Evolutionary conservation across 306 rosid species (phyloP).

Genomic region (Cajanus cajan): DNA sequence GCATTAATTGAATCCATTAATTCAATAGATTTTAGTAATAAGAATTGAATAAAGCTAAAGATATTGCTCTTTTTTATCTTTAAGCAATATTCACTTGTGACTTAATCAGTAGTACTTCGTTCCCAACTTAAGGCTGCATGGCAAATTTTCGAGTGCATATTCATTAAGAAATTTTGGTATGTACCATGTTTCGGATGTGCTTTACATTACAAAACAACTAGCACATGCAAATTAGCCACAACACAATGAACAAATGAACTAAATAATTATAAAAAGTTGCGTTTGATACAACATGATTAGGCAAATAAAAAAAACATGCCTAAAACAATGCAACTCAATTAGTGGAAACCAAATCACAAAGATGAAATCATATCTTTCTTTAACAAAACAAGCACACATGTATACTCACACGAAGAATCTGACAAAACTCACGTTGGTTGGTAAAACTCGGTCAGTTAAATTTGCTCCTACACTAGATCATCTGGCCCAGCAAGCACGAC

Average conservation of each 20-base stretch:
- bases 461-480: slow-evolving; percentile 72
- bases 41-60: slow-evolving; percentile 6
- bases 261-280: slow-evolving; percentile 51
- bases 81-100: not conserved
- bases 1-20: not conserved
- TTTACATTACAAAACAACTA: slow-evolving; percentile 13
- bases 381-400: slow-evolving; percentile 50
- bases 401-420: slow-evolving; percentile 52
- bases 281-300: slow-evolving; percentile 71
- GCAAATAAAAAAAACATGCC: slow-evolving; percentile 91
- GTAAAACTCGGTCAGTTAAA: slow-evolving; percentile 44
- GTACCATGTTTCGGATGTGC: slow-evolving; percentile 7
- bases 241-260: slow-evolving; percentile 68
- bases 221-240: slow-evolving; percentile 50
- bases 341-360: slow-evolving; percentile 59
- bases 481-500: slow-evolving; percentile 95
- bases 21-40: not conserved
- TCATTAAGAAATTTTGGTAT: slow-evolving; percentile 13
- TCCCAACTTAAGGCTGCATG: not conserved
- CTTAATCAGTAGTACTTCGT: not conserved
- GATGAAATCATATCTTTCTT: slow-evolving; percentile 37
- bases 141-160: not conserved
- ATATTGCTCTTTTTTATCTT: not conserved
- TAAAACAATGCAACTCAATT: slow-evolving; percentile 79
- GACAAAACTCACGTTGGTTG: slow-evolving; percentile 45